Conservation (phyloP, 768 basidiomycete species). For the Kwoniella shandongensis region DNA sequence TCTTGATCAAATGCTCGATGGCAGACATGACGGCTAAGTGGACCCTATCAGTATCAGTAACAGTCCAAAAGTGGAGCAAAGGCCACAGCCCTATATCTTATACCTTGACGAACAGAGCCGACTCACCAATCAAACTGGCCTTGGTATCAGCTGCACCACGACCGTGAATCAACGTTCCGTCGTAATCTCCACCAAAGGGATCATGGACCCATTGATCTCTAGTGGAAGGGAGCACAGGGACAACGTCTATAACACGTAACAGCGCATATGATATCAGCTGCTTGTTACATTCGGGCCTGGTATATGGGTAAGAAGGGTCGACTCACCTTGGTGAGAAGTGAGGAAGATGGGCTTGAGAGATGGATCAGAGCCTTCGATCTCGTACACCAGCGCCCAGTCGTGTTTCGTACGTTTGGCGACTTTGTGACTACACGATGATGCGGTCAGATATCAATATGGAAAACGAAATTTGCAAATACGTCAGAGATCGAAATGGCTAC, state of each 20-base stretch:
- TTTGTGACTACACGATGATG: slow-evolving; percentile 54
- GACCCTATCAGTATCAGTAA: background rate
- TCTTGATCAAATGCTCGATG: slow-evolving; percentile 66
- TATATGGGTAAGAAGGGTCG: too few species aligned
- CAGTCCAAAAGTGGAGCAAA: too few species aligned
- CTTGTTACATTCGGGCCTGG: too few species aligned
- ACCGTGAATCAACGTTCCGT: slow-evolving; percentile 67
- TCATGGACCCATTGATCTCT: slow-evolving; percentile 62
- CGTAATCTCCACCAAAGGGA: slow-evolving; percentile 62
- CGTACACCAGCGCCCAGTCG: slow-evolving; percentile 69
- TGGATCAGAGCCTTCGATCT: slow-evolving; percentile 66
- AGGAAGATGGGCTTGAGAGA: slow-evolving; percentile 67
- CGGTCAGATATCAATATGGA: background rate
- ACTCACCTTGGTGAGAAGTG: slow-evolving; percentile 45
- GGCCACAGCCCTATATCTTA: slow-evolving; percentile 49
- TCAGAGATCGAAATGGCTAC: background rate
- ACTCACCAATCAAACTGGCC: slow-evolving; percentile 55
- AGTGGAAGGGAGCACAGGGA: slow-evolving; percentile 65
- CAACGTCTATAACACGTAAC: slow-evolving; percentile 61
- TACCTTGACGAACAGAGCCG: slow-evolving; percentile 60
- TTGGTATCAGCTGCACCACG: slow-evolving; percentile 76
- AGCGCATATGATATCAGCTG: background rate
- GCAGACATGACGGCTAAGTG: slow-evolving; percentile 55
- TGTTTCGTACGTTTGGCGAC: slow-evolving; percentile 74
- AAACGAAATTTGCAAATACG: background rate